These are phyloP conservation scores for Sugiyamaella novakii DNA, from an alignment of 1,139 yeast genomes.

Conservation along the genomic window DNA sequence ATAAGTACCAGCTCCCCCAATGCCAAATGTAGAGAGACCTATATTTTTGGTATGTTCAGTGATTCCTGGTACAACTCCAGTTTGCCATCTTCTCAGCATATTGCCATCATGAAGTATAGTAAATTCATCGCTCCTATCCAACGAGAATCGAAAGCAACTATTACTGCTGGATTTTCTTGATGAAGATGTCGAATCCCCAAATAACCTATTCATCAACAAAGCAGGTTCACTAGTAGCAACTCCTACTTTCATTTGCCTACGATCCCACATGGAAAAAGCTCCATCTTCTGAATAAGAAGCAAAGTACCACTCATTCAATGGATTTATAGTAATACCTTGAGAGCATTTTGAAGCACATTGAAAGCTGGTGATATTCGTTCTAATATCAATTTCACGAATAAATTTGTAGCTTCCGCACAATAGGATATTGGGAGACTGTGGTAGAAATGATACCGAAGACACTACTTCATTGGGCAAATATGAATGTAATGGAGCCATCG, in stretches of 20 bases:
- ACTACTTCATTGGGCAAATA: slow-evolving; percentile 70
- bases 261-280: slow-evolving; percentile 82
- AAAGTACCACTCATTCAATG: slow-evolving; percentile 63
- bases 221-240: slow-evolving; percentile 52
- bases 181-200: slow-evolving; percentile 56
- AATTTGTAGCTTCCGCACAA: slow-evolving; percentile 79
- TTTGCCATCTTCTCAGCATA: slow-evolving; percentile 77
- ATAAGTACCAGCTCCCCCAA: slow-evolving; percentile 2
- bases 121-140: slow-evolving; percentile 69
- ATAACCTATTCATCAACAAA: slow-evolving; percentile 64
- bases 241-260: slow-evolving; percentile 57
- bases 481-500: slow-evolving; percentile 13
- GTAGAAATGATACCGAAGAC: slow-evolving; percentile 65
- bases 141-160: slow-evolving; percentile 62
- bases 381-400: slow-evolving; percentile 73
- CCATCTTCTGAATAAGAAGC: slow-evolving; percentile 84
- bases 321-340: slow-evolving; percentile 68
- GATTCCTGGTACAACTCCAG: slow-evolving; percentile 56
- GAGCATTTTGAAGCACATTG: slow-evolving; percentile 79
- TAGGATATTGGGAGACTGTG: slow-evolving; percentile 57
- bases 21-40: slow-evolving; percentile 1
- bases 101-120: slow-evolving; percentile 80
- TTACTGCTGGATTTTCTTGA: slow-evolving; percentile 8
- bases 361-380: slow-evolving; percentile 56
- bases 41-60: slow-evolving; percentile 2